These are phyloP conservation scores for Eustoma russellianum DNA, from an alignment of 257 asterid species.

Conservation along the genomic window DNA sequence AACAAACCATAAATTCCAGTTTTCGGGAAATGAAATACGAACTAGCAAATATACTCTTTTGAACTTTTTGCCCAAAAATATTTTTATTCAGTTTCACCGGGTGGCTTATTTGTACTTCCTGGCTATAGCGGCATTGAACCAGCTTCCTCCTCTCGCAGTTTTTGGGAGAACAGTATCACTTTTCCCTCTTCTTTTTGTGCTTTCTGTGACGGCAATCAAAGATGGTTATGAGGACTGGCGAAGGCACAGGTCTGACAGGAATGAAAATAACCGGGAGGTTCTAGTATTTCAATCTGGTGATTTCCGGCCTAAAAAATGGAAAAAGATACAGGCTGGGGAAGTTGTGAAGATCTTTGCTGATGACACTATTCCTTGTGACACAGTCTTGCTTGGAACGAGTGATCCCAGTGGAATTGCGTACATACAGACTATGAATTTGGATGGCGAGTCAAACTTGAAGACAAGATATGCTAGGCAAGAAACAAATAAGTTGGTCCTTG, in stretches of 20 bases:
- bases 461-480: slow-evolving; percentile 99
- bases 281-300: slow-evolving; percentile 59
- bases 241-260: slow-evolving; percentile 95
- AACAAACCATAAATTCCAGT: slow-evolving; percentile 56
- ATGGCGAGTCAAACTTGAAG: slow-evolving; percentile 96
- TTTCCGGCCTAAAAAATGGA: slow-evolving; percentile 66
- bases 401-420: slow-evolving; percentile 96
- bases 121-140: slow-evolving; percentile 91
- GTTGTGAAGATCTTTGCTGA: slow-evolving; percentile 71
- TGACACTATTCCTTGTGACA: slow-evolving; percentile 95
- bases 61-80: slow-evolving; percentile 85
- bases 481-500: slow-evolving; percentile 56
- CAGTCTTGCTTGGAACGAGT: slow-evolving; percentile 85
- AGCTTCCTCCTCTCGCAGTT: slow-evolving; percentile 98
- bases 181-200: slow-evolving; percentile 95
- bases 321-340: slow-evolving; percentile 74
- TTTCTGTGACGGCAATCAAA: slow-evolving; percentile 90
- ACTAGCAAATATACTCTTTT: slow-evolving; percentile 87
- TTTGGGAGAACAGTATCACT: slow-evolving; percentile 96
- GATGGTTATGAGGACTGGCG: slow-evolving; percentile 99
- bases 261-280: slow-evolving; percentile 91
- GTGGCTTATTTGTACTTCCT: slow-evolving; percentile 93
- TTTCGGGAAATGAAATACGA: slow-evolving; percentile 87
- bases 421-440: slow-evolving; percentile 97
- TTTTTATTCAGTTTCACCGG: slow-evolving; percentile 90